These are phyloP conservation scores for Agrocybe praecox DNA, from an alignment of 768 basidiomycete species.

Conservation along the genomic window DNA sequence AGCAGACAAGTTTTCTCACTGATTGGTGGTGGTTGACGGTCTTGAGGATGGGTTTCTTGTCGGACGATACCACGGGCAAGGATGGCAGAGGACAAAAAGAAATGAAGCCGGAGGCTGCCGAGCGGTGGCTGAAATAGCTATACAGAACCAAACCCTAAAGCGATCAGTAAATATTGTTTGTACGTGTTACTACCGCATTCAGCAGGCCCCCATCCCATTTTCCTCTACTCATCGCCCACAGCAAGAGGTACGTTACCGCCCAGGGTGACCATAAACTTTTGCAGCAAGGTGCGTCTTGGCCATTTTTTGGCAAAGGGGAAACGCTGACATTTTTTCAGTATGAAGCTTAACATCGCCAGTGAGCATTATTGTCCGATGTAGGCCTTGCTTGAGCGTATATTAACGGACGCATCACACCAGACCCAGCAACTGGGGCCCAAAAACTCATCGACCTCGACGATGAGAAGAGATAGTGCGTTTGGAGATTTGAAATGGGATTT, in stretches of 20 bases:
- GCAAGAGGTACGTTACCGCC: conserved; percentile 46
- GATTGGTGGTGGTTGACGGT: conserved; percentile 29
- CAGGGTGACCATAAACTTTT: conserved; percentile 39
- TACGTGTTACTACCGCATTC: conserved; percentile 30
- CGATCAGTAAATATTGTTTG: conserved; percentile 34
- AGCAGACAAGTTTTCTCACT: conserved; percentile 18
- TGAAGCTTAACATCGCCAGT: conserved; percentile 99
- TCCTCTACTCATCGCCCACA: conserved; percentile 30
- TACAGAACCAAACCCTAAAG: conserved; percentile 68
- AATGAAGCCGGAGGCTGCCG: conserved; percentile 34
- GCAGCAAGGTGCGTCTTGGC: conserved; percentile 31
- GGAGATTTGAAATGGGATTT: not conserved
- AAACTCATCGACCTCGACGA: conserved; percentile 95
- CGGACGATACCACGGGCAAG: conserved; percentile 24
- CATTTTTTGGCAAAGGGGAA: conserved; percentile 10
- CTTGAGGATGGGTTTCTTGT: conserved; percentile 51
- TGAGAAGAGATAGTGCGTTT: conserved; percentile 77
- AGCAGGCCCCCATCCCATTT: conserved; percentile 25
- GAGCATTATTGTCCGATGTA: conserved; percentile 34
- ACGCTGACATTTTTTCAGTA: conserved; percentile 43
- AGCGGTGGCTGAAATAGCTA: conserved; percentile 49
- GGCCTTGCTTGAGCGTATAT: conserved; percentile 15
- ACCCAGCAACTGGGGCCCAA: conserved; percentile 97
- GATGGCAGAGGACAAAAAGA: conserved; percentile 29
- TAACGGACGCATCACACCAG: conserved; percentile 36